phyloP scores from a whole-genome alignment of 768 basidiomycete species.

The Chalciporus chontae region DNA sequence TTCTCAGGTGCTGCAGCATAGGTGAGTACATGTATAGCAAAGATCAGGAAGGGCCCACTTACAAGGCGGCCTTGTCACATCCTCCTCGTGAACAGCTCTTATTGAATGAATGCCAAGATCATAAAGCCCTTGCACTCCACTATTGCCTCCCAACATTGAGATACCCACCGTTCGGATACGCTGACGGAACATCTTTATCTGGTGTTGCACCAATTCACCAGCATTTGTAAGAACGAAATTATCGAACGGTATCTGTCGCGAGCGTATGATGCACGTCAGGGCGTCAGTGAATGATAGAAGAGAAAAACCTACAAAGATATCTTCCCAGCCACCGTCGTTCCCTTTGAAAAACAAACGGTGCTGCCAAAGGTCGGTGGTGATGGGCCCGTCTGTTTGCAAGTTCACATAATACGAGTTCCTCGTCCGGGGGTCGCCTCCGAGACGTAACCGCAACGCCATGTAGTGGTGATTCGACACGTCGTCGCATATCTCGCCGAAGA shows the following conservation, averaged over 20 bases:
- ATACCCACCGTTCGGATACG: slow-evolving; percentile 81
- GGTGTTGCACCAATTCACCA: slow-evolving; percentile 64
- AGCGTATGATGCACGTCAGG: slow-evolving; percentile 5
- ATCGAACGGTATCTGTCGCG: slow-evolving; percentile 70
- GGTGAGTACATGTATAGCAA: neutral
- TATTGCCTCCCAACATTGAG: slow-evolving; percentile 82
- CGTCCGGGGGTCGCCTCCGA: slow-evolving; percentile 71
- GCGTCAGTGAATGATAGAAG: slow-evolving; percentile 3
- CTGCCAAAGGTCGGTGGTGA: slow-evolving; percentile 89
- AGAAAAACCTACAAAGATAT: slow-evolving; percentile 60
- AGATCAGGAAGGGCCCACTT: slow-evolving; percentile 9
- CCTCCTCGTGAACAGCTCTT: slow-evolving; percentile 75
- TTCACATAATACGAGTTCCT: slow-evolving; percentile 90
- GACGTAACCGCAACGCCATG: slow-evolving; percentile 74
- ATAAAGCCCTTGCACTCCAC: slow-evolving; percentile 67
- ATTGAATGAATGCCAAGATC: slow-evolving; percentile 84
- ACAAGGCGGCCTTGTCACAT: slow-evolving; percentile 37
- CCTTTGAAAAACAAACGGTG: slow-evolving; percentile 81
- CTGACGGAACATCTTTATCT: slow-evolving; percentile 73
- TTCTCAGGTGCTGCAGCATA: slow-evolving; percentile 21
- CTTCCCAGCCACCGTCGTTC: slow-evolving; percentile 70
- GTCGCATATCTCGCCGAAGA: slow-evolving; percentile 84
- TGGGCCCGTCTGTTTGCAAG: slow-evolving; percentile 81
- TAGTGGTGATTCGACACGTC: slow-evolving; percentile 82
- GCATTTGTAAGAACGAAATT: slow-evolving; percentile 73